These are phyloP conservation scores for Leccinum imitatum DNA, from an alignment of 768 basidiomycete genomes.

Conservation along the genomic window DNA sequence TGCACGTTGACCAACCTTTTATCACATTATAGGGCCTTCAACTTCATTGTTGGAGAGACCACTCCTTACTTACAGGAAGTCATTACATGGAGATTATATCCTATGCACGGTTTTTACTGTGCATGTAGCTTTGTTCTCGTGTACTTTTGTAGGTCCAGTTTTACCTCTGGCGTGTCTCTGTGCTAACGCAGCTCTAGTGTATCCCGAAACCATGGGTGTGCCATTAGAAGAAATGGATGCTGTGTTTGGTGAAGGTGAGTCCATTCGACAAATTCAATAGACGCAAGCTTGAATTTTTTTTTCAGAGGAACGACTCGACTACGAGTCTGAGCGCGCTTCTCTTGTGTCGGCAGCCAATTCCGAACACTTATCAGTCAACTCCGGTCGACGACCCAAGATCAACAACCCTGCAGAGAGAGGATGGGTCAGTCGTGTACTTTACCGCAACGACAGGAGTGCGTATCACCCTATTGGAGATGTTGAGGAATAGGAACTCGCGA, in stretches of 20 bases:
- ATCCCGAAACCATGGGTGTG: conserved; percentile 85
- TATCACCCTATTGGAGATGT: conserved; percentile 49
- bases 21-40: conserved; percentile 57
- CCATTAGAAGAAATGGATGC: conserved; percentile 90
- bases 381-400: conserved; percentile 25
- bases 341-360: conserved; percentile 43
- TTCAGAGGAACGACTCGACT: conserved; percentile 60
- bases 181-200: conserved; percentile 47
- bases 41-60: conserved; percentile 84
- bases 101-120: conserved; percentile 95
- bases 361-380: conserved; percentile 37
- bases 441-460: conserved; percentile 39
- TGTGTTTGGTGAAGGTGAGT: conserved; percentile 80
- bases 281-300: conserved; percentile 17
- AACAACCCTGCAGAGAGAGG: conserved; percentile 30
- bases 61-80: conserved; percentile 86
- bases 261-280: not conserved
- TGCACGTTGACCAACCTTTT: conserved; percentile 12
- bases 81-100: conserved; percentile 90
- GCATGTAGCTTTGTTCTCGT: conserved; percentile 83
- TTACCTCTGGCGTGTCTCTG: not conserved
- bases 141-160: conserved; percentile 64
- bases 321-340: conserved; percentile 63
- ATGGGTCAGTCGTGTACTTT: conserved; percentile 54
- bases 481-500: conserved; percentile 59